Percentiles rank a stretch among this genome's conserved stretches.
phyloP scores from a whole-genome alignment of 257 asterid species.

The Handroanthus guayacan region DNA sequence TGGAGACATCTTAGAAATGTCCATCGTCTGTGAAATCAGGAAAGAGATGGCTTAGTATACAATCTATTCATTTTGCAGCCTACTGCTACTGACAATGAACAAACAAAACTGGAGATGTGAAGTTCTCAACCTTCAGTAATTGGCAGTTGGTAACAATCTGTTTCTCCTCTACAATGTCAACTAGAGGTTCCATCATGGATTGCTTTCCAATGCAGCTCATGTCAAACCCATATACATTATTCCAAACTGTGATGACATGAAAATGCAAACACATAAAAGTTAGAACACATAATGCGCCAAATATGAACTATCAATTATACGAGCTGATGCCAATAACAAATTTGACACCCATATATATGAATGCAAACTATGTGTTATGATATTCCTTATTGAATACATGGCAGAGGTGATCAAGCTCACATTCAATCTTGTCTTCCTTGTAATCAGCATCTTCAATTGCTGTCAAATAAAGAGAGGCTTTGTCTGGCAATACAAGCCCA shows the following conservation, averaged over 20 bases:
- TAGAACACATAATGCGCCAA: too few relatives aligned
- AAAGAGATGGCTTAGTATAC: slow-evolving; percentile 23
- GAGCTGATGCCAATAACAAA: slow-evolving; percentile 15
- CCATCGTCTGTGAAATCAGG: slow-evolving; percentile 74
- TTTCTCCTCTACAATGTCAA: slow-evolving; percentile 90
- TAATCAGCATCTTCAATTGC: slow-evolving; percentile 99
- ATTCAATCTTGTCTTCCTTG: slow-evolving; percentile 96
- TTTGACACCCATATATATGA: background rate
- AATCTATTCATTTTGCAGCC: background rate
- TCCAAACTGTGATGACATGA: slow-evolving; percentile 70
- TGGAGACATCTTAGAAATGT: slow-evolving; percentile 88
- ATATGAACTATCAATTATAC: background rate
- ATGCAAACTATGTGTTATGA: slow-evolving; percentile 2
- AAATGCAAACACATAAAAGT: slow-evolving; percentile 11
- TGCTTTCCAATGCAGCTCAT: slow-evolving; percentile 99
- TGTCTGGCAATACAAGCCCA: slow-evolving; percentile 90
- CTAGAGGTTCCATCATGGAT: slow-evolving; percentile 89
- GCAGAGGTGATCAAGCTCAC: slow-evolving; percentile 53
- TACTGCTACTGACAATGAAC: background rate
- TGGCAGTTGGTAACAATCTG: slow-evolving; percentile 92
- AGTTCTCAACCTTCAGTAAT: slow-evolving; percentile 76
- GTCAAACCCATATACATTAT: slow-evolving; percentile 87
- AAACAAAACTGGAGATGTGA: slow-evolving; percentile 16
- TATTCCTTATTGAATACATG: slow-evolving; percentile 31
- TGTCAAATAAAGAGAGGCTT: slow-evolving; percentile 84